phyloP scores from a whole-genome alignment of 805 yeast species.

The Candida montana region DNA sequence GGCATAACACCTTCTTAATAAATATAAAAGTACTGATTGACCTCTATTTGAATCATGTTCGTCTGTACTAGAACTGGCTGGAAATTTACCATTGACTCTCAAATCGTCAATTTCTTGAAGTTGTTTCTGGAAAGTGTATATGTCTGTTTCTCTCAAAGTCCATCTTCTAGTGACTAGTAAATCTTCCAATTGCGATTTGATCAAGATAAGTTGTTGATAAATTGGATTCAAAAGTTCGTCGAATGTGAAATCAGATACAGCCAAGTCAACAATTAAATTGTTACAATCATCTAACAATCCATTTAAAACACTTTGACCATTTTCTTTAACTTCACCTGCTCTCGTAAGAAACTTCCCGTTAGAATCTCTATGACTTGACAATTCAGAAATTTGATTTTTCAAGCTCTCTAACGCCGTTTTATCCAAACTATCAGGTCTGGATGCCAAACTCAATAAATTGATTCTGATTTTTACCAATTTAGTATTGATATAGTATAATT shows the following conservation, averaged over 20 bases:
- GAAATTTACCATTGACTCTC: constrained; percentile 59
- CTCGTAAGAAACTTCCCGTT: constrained; percentile 48
- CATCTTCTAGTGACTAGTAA: constrained; percentile 89
- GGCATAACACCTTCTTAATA: constrained; percentile 87
- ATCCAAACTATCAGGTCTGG: constrained; percentile 30
- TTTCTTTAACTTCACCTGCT: constrained; percentile 28
- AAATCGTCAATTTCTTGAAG: constrained; percentile 69
- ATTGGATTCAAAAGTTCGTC: constrained; percentile 51
- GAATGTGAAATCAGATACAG: constrained; percentile 36
- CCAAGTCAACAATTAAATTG: constrained; percentile 64
- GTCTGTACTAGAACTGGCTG: constrained; percentile 16
- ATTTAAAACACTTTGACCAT: constrained; percentile 49
- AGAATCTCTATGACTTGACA: constrained; percentile 48
- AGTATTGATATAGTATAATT: constrained; percentile 42
- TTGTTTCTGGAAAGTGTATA: constrained; percentile 73
- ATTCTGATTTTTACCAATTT: constrained; percentile 60
- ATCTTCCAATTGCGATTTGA: constrained; percentile 74
- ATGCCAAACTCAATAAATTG: constrained; percentile 47
- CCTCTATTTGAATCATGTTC: constrained; percentile 37
- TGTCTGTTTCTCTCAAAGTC: constrained; percentile 95
- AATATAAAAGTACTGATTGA: constrained; percentile 60
- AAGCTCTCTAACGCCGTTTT: constrained; percentile 30
- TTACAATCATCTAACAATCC: constrained; percentile 83
- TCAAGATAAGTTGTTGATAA: constrained; percentile 56
- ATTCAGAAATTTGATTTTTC: constrained; percentile 33